Evolutionary conservation across 2,329 filamentous ascomycete genomes (phyloP).

Genomic region (Fusarium sulawesiense): DNA sequence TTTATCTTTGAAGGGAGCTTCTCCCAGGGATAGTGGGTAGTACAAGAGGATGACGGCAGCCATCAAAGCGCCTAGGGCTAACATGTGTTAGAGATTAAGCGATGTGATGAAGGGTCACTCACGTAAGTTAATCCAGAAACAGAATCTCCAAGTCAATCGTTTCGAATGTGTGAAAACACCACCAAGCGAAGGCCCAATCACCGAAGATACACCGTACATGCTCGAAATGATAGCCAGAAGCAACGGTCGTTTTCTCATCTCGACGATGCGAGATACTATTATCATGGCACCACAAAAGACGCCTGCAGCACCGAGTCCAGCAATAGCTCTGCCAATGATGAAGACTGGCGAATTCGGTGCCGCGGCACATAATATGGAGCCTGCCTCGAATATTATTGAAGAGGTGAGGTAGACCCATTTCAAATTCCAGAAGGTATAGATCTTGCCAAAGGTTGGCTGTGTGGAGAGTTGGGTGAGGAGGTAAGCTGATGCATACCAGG

Average conservation of each 20-base stretch:
- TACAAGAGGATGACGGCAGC: conserved; percentile 14
- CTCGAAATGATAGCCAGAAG: conserved; percentile 33
- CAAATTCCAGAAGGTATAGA: conserved; percentile 50
- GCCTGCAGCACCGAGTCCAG: conserved; percentile 49
- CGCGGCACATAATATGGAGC: conserved; percentile 44
- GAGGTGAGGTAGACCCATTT: conserved; percentile 47
- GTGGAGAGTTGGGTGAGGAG: conserved; percentile 43
- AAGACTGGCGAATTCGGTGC: conserved; percentile 50
- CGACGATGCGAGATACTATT: conserved; percentile 24
- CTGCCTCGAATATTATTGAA: conserved; percentile 43
- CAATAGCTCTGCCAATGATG: conserved; percentile 54
- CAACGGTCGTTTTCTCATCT: conserved; percentile 28
- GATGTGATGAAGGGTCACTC: too few species aligned
- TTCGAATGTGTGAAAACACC: conserved; percentile 37
- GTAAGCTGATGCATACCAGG: conserved; percentile 51
- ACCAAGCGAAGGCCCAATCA: conserved; percentile 35
- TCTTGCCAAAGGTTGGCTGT: conserved; percentile 47
- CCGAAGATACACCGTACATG: conserved; percentile 40
- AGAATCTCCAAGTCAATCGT: conserved; percentile 40
- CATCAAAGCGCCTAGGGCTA: conserved; percentile 30
- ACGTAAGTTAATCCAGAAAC: conserved; percentile 38
- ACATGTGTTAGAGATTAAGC: not conserved
- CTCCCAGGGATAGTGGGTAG: conserved; percentile 25
- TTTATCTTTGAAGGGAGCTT: not conserved
- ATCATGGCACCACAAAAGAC: conserved; percentile 34